These are phyloP conservation scores for Trametes gibbosa DNA, from an alignment of 768 basidiomycete genomes.

Conservation along the genomic window DNA sequence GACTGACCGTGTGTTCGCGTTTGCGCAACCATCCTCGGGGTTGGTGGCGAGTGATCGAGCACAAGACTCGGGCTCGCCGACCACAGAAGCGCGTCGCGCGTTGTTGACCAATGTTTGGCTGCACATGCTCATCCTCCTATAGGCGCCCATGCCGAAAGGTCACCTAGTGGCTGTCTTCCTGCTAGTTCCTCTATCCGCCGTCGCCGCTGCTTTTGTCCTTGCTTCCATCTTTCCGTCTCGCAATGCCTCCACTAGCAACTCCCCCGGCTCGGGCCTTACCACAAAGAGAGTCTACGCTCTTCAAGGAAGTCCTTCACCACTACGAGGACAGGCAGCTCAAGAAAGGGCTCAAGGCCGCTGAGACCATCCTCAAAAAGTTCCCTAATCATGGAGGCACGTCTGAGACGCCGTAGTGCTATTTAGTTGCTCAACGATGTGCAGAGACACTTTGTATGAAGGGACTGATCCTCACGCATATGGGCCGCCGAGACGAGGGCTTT, in stretches of 20 bases:
- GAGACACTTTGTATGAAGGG: constrained; percentile 98
- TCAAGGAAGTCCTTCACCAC: constrained; percentile 80
- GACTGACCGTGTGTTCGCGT: constrained; percentile 58
- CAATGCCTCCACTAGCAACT: constrained; percentile 27
- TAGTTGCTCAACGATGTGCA: constrained; percentile 30
- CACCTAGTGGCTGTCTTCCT: background rate
- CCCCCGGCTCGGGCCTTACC: constrained; percentile 58
- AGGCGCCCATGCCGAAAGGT: background rate
- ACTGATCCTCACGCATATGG: constrained; percentile 78
- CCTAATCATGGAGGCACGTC: constrained; percentile 90
- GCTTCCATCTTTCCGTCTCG: constrained; percentile 2
- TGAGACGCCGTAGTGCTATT: background rate
- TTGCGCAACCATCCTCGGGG: constrained; percentile 64
- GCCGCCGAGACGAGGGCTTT: constrained; percentile 74
- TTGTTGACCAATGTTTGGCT: constrained; percentile 18
- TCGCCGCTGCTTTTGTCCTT: background rate
- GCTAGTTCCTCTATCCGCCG: background rate
- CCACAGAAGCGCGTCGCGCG: constrained; percentile 19
- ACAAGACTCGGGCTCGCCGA: background rate
- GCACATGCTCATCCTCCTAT: background rate
- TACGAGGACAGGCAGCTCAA: constrained; percentile 91
- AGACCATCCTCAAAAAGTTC: constrained; percentile 92
- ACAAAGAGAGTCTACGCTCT: constrained; percentile 79
- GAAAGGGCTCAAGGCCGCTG: constrained; percentile 86
- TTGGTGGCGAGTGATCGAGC: background rate